Conservation (phyloP, 1,139 yeast species). For the Zhuliangozyma parablackwelliae region DNA sequence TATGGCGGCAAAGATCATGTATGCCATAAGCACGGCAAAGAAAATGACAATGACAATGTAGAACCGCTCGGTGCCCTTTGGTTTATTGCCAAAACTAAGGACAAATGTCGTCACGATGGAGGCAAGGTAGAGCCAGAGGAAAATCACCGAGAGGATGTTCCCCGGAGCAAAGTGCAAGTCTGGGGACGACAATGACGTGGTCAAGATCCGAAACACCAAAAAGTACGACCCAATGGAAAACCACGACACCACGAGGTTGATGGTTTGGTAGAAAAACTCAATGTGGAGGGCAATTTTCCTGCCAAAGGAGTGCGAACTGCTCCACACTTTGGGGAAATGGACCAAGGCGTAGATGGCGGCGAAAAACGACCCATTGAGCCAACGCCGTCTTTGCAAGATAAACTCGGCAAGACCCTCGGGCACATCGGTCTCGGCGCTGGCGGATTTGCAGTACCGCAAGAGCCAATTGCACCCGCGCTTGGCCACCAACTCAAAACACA, state of each 20-base stretch:
- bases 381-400: constrained; percentile 46
- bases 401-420: constrained; percentile 46
- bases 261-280: constrained; percentile 41
- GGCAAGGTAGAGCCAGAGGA: constrained; percentile 85
- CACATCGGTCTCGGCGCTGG: constrained; percentile 48
- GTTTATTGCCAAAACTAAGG: constrained; percentile 88
- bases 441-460: constrained; percentile 43
- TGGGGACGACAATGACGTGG: constrained; percentile 59
- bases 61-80: constrained; percentile 82
- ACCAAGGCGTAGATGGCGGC: constrained; percentile 46
- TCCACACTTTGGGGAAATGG: constrained; percentile 43
- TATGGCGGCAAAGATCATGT: constrained; percentile 69
- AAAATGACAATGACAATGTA: constrained; percentile 81
- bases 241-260: constrained; percentile 60
- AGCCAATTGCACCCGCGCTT: constrained; percentile 43
- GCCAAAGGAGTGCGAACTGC: constrained; percentile 37
- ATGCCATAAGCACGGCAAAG: constrained; percentile 88
- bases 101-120: constrained; percentile 90
- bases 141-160: constrained; percentile 69
- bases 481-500: constrained; percentile 47
- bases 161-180: constrained; percentile 58
- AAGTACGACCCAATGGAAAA: constrained; percentile 78
- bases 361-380: constrained; percentile 49
- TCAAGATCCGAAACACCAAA: constrained; percentile 73
- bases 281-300: constrained; percentile 41